phyloP scores from a whole-genome alignment of 768 basidiomycete genomes.

The Pulveroboletus sp. region DNA sequence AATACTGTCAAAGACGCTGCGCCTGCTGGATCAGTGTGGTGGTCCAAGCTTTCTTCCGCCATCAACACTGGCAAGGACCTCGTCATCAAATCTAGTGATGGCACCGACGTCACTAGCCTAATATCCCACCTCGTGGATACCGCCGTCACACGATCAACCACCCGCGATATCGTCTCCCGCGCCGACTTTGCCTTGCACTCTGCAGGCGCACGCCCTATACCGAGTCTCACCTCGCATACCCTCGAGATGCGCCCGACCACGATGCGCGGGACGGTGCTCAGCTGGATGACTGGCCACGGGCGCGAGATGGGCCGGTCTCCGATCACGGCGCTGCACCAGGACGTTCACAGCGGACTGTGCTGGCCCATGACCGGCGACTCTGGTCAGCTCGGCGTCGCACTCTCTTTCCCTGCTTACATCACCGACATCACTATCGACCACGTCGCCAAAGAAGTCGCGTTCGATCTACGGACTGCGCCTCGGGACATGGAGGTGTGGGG shows the following conservation, averaged over 20 bases:
- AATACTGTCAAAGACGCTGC: constrained; percentile 36
- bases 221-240: constrained; percentile 78
- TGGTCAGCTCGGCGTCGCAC: constrained; percentile 80
- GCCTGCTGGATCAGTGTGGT: constrained; percentile 55
- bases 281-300: constrained; percentile 58
- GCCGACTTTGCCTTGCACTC: constrained; percentile 86
- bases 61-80: constrained; percentile 44
- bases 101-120: constrained; percentile 66
- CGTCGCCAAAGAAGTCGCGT: constrained; percentile 74
- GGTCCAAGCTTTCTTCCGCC: constrained; percentile 57
- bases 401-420: constrained; percentile 57
- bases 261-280: constrained; percentile 45
- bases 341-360: constrained; percentile 78
- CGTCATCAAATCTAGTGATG: constrained; percentile 70
- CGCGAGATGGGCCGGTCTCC: constrained; percentile 75
- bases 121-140: constrained; percentile 74
- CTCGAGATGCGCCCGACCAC: constrained; percentile 59
- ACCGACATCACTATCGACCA: constrained; percentile 83
- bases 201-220: constrained; percentile 76
- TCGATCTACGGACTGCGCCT: constrained; percentile 79
- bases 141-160: constrained; percentile 59
- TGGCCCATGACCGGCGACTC: constrained; percentile 84
- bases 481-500: constrained; percentile 90
- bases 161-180: constrained; percentile 75
- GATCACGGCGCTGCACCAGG: constrained; percentile 83